Evolutionary conservation across 805 yeast species (phyloP), one percentile per base, ranked within the genome.

Genomic region (Candida caryicola): DNA sequence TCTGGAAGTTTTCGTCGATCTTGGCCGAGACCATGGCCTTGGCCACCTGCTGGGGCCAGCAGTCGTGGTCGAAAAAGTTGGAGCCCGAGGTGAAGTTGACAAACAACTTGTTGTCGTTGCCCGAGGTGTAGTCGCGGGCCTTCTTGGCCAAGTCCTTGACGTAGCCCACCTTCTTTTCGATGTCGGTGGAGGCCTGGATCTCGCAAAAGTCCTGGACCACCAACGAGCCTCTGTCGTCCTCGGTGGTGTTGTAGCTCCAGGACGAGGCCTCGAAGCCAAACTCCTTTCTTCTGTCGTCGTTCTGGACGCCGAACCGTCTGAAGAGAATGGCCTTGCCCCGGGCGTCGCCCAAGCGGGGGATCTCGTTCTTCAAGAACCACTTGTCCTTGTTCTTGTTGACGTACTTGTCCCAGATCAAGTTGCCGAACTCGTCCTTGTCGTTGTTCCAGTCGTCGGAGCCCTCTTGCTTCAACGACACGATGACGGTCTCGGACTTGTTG

Each of bases 171-270:
- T 85, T 85, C 50, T 70, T 75, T 13, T 68, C 56, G 40, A 83
- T 72, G 49, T 78, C 87, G 5, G 64, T 67, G 6, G 62, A 68
- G 28, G 61, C 56, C 41, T 70, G 65, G 40, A 85, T 67, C 55
- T 82, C 89, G 61, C 85, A 81, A 65, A 71, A 83, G 59, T 85
- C 93, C 60, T 85, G 93, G 13, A 84, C 85, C 17, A 73, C 76
- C 51, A 81, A 66, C 3, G 51, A 25, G 8, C 84, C 85, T 37
- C 82, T 65, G 54, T 81, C 86, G 50, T 81, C 87, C 43, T 76
- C 76, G 6, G 77, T 69, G 45, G 83, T 73, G 59, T 82, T 81
- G 61, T 81, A 80, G 23, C 59, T 49, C 90, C 91, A 85, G 43
- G 71, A 62, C 3, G 78, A 59, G 9, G 89, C 89, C 23, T 81